Base-by-base conservation (phyloP, 768 basidiomycete species). In the Fomitopsis pulvina region DNA sequence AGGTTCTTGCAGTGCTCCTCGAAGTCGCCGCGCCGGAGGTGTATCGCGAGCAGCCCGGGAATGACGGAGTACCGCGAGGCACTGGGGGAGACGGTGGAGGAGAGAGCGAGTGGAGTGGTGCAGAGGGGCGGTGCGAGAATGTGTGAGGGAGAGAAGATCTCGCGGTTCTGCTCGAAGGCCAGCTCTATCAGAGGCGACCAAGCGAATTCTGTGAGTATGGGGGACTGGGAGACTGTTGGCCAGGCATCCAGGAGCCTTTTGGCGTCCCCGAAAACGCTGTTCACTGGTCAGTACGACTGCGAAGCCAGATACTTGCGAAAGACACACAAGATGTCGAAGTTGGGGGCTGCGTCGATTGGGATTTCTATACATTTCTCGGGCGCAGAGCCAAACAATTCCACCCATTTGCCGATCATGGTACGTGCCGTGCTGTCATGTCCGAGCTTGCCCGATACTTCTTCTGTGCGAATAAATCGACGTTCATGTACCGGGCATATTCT, bases 11-110 rank as follows among this genome's bases (percentile, higher is more conserved):
- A 82, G 59, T 80, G 79, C 5, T 59, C 57, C 41, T 63, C 63
- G 60, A 74, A 81, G 61, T 81, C 80, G n/a, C 81, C 81, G 21
- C 78, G 69, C 4, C 81, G 75, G 26, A 83, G 52, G 56, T 83
- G 80, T 0, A 83, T 57, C 10, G 72, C 81, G 25, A 85, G 68
- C 3, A 84, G 62, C 9, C 80, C 79, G 60, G 68, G 59, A 62
- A 83, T 30, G n/a, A 60, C 57, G 22, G 65, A 27, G 18, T 52
- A 62, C 26, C 59, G 56, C 38, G 43, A 28, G 12, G 45, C 55
- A 47, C 25, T 52, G 32, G 32, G 40, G 21, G 34, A 29, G 37
- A 50, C 34, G 34, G 20, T 18, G 29, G 26, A 28, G 16, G 14
- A 24, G 12, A 43, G 11, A 8, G 9, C 26, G 9, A 37, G 20